Evolutionary conservation across 1,284 basidiomycete species (phyloP).

Genomic region (Microstroma glucosiphilum): DNA sequence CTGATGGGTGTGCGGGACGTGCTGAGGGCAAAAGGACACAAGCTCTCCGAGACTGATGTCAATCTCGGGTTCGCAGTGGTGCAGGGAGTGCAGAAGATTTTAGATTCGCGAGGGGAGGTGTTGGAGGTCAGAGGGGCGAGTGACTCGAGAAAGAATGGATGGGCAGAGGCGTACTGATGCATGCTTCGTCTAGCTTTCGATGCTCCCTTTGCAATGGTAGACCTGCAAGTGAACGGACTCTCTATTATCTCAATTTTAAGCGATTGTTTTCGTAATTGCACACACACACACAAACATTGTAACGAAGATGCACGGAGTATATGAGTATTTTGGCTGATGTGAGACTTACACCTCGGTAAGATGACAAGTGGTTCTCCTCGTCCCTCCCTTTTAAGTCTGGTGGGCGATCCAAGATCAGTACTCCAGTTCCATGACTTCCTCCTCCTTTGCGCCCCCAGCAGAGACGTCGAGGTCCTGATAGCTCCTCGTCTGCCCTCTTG

Average conservation of each 20-base stretch:
- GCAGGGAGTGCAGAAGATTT: slow-evolving; percentile 26
- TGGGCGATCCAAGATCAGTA: slow-evolving; percentile 4
- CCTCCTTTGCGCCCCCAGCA: slow-evolving; percentile 21
- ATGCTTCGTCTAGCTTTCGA: no score
- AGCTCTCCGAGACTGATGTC: slow-evolving; percentile 32
- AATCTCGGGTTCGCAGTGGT: slow-evolving; percentile 35
- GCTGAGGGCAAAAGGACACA: slow-evolving; percentile 26
- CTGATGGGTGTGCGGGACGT: slow-evolving; percentile 18
- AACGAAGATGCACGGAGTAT: no score
- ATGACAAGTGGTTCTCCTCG: no score
- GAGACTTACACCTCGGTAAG: no score
- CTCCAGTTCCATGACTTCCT: slow-evolving; percentile 15
- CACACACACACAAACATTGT: no score
- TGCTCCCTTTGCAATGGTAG: no score
- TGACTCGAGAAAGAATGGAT: slow-evolving; percentile 39
- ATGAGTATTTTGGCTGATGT: no score
- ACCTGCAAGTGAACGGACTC: no score
- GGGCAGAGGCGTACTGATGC: slow-evolving; percentile 30
- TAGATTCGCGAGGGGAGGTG: slow-evolving; percentile 10
- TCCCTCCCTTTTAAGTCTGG: no score
- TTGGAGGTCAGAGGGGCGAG: slow-evolving; percentile 27
- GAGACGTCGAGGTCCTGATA: slow-evolving; percentile 40
- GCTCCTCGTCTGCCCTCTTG: slow-evolving; percentile 14
- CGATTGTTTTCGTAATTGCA: no score
- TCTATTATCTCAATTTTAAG: no score